Evolutionary conservation across 768 basidiomycete species (phyloP).

Genomic region (Lactifluus volemus): DNA sequence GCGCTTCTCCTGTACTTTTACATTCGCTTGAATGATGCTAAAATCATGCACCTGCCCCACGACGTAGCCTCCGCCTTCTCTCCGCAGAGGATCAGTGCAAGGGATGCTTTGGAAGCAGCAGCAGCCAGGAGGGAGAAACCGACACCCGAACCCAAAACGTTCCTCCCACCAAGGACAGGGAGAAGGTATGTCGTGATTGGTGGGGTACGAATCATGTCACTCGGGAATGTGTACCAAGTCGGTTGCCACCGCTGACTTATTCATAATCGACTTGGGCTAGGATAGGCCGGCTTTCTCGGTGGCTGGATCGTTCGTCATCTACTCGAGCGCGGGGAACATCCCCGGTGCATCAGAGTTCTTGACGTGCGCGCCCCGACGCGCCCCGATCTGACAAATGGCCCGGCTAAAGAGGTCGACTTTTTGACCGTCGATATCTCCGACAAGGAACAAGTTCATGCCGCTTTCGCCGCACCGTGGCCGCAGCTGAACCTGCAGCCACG

Average conservation of each 20-base stretch:
- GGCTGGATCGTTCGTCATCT: slow-evolving; percentile 71
- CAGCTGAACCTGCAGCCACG: slow-evolving; percentile 27
- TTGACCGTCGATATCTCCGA: slow-evolving; percentile 52
- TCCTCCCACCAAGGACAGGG: slow-evolving; percentile 60
- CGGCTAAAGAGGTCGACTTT: slow-evolving; percentile 46
- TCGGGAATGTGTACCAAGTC: no score
- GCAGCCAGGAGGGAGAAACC: slow-evolving; percentile 30
- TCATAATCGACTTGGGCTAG: neutral
- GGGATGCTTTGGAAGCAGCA: slow-evolving; percentile 33
- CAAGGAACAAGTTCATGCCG: slow-evolving; percentile 41
- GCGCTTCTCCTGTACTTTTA: slow-evolving; percentile 30
- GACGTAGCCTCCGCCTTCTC: slow-evolving; percentile 39
- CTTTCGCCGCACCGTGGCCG: slow-evolving; percentile 61
- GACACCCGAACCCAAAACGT: slow-evolving; percentile 32
- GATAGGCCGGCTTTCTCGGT: slow-evolving; percentile 64
- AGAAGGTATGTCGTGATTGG: slow-evolving; percentile 70
- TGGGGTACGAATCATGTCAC: slow-evolving; percentile 41
- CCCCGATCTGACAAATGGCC: slow-evolving; percentile 44
- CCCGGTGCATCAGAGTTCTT: slow-evolving; percentile 51
- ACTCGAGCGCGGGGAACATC: slow-evolving; percentile 62
- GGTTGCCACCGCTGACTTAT: neutral
- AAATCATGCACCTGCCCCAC: slow-evolving; percentile 41
- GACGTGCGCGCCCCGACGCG: slow-evolving; percentile 59
- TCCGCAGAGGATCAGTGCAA: slow-evolving; percentile 40
- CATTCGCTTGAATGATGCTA: slow-evolving; percentile 43